Evolutionary conservation across 2,329 filamentous ascomycete genomes (phyloP), one percentile per base, ranked within the genome.

Genomic region (Cercospora sp.): DNA sequence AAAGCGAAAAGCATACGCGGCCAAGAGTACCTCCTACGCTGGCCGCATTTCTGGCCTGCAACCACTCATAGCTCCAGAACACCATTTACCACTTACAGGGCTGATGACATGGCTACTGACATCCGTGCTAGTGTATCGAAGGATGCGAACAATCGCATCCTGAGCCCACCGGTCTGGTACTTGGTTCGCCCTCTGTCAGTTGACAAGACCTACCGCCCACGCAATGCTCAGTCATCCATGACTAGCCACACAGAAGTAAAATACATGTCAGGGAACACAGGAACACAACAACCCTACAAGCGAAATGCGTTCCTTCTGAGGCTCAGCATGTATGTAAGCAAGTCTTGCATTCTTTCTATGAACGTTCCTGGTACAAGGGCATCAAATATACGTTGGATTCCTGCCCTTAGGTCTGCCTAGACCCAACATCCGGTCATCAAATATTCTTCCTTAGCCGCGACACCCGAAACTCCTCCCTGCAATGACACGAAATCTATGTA

Each of bases 241-340:
- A 30, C 53, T 33, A 57, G 48, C 26, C 26, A 16, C 23, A 26
- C 45, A 23, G 13, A 0, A 2, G n/a, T n/a, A n/a, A n/a, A n/a
- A n/a, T n/a, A 51, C 1, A 18, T 58, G 28, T 31, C 53, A 58
- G 26, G 23, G 53, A 26, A 20, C 16, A 12, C 18, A 6, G 45
- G 53, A 30, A 30, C 53, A 30, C 1, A 20, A 3, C 13, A 58
- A 26, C 53, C 53, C 53, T 58, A 58, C 53, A 30, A 58, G 16
- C 53, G 10, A 26, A n/a, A 30, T 58, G 20, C 16, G 53, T 18
- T 58, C 53, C 53, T 58, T n/a, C 53, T 58, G 30, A 58, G 53
- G 53, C 53, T 58, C 53, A n/a, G 20, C 53, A 58, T 58, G 53
- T 58, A 58, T 28, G 53, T 58, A 30, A 58, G 53, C 53, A 58